These are phyloP conservation scores for Penicillium sp. DNA, from an alignment of 2,329 filamentous ascomycete genomes.

Conservation along the genomic window DNA sequence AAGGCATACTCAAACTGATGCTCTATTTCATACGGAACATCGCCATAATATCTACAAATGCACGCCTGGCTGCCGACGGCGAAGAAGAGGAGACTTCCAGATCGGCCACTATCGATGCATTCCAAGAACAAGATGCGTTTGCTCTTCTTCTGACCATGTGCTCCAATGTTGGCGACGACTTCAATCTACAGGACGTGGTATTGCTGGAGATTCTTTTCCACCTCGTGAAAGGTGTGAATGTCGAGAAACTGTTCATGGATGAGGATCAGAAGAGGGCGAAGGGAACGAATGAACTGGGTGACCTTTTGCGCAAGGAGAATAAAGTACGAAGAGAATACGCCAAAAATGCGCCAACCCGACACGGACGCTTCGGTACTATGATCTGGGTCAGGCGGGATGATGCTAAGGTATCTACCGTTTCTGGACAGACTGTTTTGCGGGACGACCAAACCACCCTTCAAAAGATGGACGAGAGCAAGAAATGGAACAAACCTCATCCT, in stretches of 20 bases:
- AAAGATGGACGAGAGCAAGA: constrained; percentile 90
- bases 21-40: constrained; percentile 89
- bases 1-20: constrained; percentile 87
- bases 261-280: constrained; percentile 68
- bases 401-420: constrained; percentile 79
- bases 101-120: constrained; percentile 83
- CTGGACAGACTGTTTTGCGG: constrained; percentile 80
- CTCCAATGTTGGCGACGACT: constrained; percentile 92
- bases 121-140: constrained; percentile 88
- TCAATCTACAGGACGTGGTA: constrained; percentile 82
- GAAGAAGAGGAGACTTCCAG: constrained; percentile 87
- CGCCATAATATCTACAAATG: constrained; percentile 75
- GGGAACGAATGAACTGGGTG: constrained; percentile 70
- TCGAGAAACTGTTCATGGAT: constrained; percentile 80
- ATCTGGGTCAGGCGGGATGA: constrained; percentile 90
- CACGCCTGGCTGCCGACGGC: constrained; percentile 72
- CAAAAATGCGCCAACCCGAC: constrained; percentile 76
- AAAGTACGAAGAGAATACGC: constrained; percentile 77
- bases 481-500: constrained; percentile 77
- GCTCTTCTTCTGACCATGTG: constrained; percentile 80
- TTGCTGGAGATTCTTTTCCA: constrained; percentile 91
- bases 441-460: constrained; percentile 70
- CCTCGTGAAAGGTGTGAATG: constrained; percentile 83
- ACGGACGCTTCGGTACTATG: constrained; percentile 96
- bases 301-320: constrained; percentile 76